Evolutionary conservation across 805 yeast species (phyloP), one percentile per base, ranked within the genome.

Genomic region (Candida xyloterini): DNA sequence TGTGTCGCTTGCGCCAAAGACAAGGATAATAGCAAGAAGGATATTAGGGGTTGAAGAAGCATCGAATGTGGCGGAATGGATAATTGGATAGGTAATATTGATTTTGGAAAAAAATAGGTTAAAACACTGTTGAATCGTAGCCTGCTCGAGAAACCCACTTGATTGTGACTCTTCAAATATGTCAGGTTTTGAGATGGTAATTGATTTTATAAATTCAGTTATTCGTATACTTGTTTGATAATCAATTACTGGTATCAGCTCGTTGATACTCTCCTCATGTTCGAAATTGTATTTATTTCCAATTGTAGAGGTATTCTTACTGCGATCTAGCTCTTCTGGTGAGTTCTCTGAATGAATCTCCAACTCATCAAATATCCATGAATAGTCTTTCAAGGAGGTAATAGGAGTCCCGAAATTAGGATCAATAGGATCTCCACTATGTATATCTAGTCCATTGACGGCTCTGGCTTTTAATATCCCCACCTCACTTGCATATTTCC

Each of bases 331-430:
- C 3, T 14, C 27, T 10, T 16, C 11, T 3, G 14, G 29, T 3
- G 13, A 41, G 14, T 10, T 20, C 33, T 14, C 25, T 15, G n/a
- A 6, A 18, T 4, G 4, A 7, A 23, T 7, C 25, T 23, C 25
- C 25, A 38, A 15, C 5, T 38, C 42, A 20, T 42, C 46, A 16
- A 42, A 42, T 3, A 42, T 42, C 46, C 46, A 42, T 10, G 38
- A 37, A 20, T 30, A 42, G 25, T 42, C 46, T 21, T 32, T 16
- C 10, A 42, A 13, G 3, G 46, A 33, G 13, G 46, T 30, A n/a
- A 33, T 20, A 10, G 46, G 38, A 14, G 22, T 42, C 14, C 42
- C 46, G 23, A 42, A 42, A 8, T 42, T 39, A 10, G 38, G 35
- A 14, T 27, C 23, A 7, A 30, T 23, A 15, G 23, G 25, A 7